Percentiles rank a stretch among this genome's conserved stretches.
Evolutionary conservation across 768 basidiomycete species (phyloP).

Genomic region (Chiua virens): DNA sequence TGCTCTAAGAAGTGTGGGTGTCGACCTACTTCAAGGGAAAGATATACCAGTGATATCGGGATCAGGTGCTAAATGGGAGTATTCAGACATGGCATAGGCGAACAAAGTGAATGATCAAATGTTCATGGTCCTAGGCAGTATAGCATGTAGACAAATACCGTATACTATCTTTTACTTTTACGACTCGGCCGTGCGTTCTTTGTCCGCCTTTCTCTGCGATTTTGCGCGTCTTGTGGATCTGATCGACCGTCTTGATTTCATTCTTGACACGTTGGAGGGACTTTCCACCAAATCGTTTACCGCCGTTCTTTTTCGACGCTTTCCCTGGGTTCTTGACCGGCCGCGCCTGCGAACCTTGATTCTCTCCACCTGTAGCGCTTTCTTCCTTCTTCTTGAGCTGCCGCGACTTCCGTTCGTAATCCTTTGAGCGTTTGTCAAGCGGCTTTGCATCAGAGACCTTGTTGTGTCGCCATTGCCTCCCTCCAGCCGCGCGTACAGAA

Average conservation of each 20-base stretch:
- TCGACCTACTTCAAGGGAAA: constrained; percentile 69
- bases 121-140: not conserved
- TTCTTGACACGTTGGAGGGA: constrained; percentile 64
- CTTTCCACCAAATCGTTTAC: constrained; percentile 58
- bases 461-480: constrained; percentile 74
- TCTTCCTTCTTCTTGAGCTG: constrained; percentile 58
- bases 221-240: constrained; percentile 79
- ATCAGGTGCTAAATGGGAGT: constrained; percentile 79
- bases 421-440: constrained; percentile 67
- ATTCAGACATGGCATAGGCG: constrained; percentile 44
- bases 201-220: constrained; percentile 60
- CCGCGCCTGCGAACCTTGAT: constrained; percentile 21
- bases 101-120: not conserved
- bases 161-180: constrained; percentile 29
- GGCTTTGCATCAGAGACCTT: constrained; percentile 66
- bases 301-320: constrained; percentile 29
- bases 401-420: constrained; percentile 74
- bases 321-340: constrained; percentile 31
- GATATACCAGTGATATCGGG: constrained; percentile 55
- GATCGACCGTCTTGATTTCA: constrained; percentile 84
- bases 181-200: constrained; percentile 79
- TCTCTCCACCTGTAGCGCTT: constrained; percentile 25
- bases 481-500: constrained; percentile 36
- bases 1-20: constrained; percentile 77
- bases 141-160: constrained; percentile 3